Percentiles rank a stretch among this genome's conserved stretches.
phyloP scores from a whole-genome alignment of 805 yeast genomes.

The Zygosaccharomyces pseudorouxii region DNA sequence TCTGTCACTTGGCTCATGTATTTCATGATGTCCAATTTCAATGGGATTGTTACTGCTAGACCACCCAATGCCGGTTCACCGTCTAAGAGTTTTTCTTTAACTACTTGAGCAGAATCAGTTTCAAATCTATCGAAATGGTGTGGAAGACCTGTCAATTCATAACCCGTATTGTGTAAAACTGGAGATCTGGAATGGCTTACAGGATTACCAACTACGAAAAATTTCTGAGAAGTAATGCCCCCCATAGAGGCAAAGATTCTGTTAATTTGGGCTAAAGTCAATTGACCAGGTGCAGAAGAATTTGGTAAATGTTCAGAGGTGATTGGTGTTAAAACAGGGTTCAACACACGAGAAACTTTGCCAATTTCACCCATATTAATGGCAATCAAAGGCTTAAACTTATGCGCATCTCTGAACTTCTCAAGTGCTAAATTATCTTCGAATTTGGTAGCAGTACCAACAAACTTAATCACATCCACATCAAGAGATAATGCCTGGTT shows the following conservation, averaged over 20 bases:
- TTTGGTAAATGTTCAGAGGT: constrained; percentile 64
- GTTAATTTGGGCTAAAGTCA: constrained; percentile 63
- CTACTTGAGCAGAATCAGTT: constrained; percentile 56
- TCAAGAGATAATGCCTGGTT: constrained; percentile 59
- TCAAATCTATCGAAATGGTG: constrained; percentile 64
- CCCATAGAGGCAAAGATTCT: constrained; percentile 55
- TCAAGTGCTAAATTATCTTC: constrained; percentile 71
- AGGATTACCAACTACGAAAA: constrained; percentile 77
- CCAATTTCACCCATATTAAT: constrained; percentile 78
- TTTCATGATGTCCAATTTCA: constrained; percentile 75
- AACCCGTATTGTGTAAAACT: constrained; percentile 74
- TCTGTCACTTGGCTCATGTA: constrained; percentile 60
- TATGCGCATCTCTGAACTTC: constrained; percentile 55
- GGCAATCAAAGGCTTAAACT: constrained; percentile 63
- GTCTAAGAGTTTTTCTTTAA: constrained; percentile 47
- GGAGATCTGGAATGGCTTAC: constrained; percentile 88
- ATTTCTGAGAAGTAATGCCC: constrained; percentile 51
- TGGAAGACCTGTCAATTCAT: constrained; percentile 70
- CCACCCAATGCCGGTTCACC: constrained; percentile 67
- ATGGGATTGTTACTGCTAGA: constrained; percentile 91
- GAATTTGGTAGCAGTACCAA: constrained; percentile 64
- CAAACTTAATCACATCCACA: constrained; percentile 76
- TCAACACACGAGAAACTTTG: constrained; percentile 72
- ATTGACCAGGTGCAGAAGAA: constrained; percentile 77
- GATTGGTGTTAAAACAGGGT: constrained; percentile 75